phyloP scores from a whole-genome alignment of 2,329 filamentous ascomycete genomes.

The Neonectria magnoliae region DNA sequence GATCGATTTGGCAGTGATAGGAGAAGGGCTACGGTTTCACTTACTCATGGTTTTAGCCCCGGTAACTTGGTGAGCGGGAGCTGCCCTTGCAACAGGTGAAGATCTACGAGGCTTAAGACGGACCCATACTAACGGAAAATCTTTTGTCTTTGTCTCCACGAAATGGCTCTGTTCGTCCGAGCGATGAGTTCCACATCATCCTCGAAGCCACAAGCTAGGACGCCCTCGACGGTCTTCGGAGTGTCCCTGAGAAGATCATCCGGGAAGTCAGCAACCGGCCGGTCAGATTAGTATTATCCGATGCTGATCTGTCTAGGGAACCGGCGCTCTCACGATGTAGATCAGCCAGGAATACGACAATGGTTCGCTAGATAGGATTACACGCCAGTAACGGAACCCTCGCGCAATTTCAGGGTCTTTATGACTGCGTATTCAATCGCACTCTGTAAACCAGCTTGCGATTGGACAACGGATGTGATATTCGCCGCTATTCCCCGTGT shows the following conservation, averaged over 20 bases:
- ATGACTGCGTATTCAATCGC: too few species aligned
- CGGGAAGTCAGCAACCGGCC: too few species aligned
- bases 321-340: neutral
- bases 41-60: neutral
- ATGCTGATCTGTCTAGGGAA: neutral
- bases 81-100: neutral
- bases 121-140: neutral
- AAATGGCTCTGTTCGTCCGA: neutral
- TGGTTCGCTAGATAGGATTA: neutral
- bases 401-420: neutral
- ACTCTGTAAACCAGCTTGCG: neutral
- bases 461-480: neutral
- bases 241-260: neutral
- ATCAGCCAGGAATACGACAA: neutral
- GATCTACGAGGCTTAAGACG: neutral
- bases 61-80: neutral
- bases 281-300: neutral
- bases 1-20: neutral
- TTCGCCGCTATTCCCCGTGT: neutral
- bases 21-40: neutral
- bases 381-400: neutral
- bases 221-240: too few species aligned
- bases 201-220: too few species aligned
- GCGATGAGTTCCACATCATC: neutral
- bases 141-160: neutral